phyloP scores from a whole-genome alignment of 2,329 filamentous ascomycete species.

The Knufia petricola region DNA sequence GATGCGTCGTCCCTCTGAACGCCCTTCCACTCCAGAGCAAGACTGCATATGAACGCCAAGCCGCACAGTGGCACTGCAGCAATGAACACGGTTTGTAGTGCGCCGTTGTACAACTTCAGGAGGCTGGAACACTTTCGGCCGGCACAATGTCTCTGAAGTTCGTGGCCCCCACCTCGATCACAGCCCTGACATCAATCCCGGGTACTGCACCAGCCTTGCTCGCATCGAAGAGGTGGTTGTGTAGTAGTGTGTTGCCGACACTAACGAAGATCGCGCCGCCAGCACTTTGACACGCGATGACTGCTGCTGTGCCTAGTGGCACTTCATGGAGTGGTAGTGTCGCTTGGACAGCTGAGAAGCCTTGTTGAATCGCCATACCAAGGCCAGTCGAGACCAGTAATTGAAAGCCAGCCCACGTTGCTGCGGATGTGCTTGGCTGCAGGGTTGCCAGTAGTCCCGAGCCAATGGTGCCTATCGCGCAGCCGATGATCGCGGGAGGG shows the following conservation, averaged over 20 bases:
- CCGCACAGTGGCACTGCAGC: conserved; percentile 14
- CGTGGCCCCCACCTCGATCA: conserved; percentile 15
- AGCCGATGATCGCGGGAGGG: conserved; percentile 21
- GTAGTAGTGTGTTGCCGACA: conserved; percentile 20
- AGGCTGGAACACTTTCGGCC: conserved; percentile 10
- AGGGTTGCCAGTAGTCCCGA: conserved; percentile 23
- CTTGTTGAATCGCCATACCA: conserved; percentile 22
- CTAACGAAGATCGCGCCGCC: conserved; percentile 22
- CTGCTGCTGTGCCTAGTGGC: conserved; percentile 18
- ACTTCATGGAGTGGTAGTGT: conserved; percentile 15
- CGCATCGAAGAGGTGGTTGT: conserved; percentile 13
- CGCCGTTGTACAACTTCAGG: conserved; percentile 16
- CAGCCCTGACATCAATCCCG: conserved; percentile 12
- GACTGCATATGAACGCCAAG: conserved; percentile 12
- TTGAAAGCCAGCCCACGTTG: conserved; percentile 25
- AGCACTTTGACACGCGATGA: conserved; percentile 17
- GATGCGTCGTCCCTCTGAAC: neutral
- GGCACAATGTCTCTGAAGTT: conserved; percentile 15
- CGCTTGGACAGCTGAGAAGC: conserved; percentile 18
- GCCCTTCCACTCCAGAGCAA: conserved; percentile 8
- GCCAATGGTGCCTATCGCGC: conserved; percentile 21
- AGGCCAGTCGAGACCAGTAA: conserved; percentile 21
- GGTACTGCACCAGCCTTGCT: conserved; percentile 9
- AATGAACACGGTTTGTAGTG: conserved; percentile 16
- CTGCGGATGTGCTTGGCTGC: conserved; percentile 12